Evolutionary conservation across 148 eudicot species (phyloP).

Genomic region (Suaeda aralocaspica): DNA sequence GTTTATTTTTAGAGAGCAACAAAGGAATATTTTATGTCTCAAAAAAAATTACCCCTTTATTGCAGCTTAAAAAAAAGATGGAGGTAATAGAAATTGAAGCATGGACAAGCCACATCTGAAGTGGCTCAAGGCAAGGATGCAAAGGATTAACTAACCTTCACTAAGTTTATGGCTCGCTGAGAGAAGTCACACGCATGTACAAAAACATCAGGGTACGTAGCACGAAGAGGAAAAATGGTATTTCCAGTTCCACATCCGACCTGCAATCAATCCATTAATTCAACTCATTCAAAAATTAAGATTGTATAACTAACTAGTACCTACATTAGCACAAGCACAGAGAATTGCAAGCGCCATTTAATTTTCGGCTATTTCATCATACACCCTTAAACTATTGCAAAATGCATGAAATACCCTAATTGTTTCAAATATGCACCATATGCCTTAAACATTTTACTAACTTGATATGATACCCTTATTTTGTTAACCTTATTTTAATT

Average conservation of each 20-base stretch:
- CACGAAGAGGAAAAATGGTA: slow-evolving; percentile 82
- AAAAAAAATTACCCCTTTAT: too few relatives aligned
- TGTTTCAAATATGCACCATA: too few relatives aligned
- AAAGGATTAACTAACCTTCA: slow-evolving; percentile 55
- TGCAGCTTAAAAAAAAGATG: too few relatives aligned
- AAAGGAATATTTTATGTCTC: too few relatives aligned
- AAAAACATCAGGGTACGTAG: slow-evolving; percentile 63
- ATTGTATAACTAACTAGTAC: not conserved
- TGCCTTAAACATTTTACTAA: too few relatives aligned
- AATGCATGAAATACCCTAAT: too few relatives aligned
- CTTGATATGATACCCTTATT: too few relatives aligned
- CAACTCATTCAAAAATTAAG: not conserved
- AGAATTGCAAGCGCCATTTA: not conserved
- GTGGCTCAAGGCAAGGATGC: not conserved
- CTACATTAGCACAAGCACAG: not conserved
- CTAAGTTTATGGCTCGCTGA: slow-evolving; percentile 74
- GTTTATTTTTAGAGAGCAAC: too few relatives aligned
- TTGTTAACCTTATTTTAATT: too few relatives aligned
- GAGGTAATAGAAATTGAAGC: too few relatives aligned
- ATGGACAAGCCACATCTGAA: not conserved
- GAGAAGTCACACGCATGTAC: slow-evolving; percentile 98
- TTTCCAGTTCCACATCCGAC: slow-evolving; percentile 99
- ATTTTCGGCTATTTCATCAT: not conserved
- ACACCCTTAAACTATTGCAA: too few relatives aligned
- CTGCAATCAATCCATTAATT: slow-evolving; percentile 32